phyloP scores from a whole-genome alignment of 2,329 filamentous ascomycete genomes.

The Beauveria pseudobassiana region DNA sequence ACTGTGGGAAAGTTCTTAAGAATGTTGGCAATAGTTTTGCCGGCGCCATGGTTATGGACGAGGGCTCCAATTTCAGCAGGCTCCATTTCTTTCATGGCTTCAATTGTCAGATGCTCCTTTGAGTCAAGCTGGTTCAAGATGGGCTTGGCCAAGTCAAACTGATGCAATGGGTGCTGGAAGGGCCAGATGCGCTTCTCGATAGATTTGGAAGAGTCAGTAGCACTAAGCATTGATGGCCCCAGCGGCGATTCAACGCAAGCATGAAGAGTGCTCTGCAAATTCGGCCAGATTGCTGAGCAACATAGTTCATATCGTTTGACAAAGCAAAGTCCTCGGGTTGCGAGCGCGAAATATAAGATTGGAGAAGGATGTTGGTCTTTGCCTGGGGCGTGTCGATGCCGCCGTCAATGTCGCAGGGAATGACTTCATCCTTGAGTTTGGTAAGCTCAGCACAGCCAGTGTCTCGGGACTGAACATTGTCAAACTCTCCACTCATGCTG shows the following conservation, averaged over 20 bases:
- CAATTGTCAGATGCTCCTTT: slow-evolving; percentile 70
- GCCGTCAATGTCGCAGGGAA: slow-evolving; percentile 74
- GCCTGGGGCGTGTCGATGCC: slow-evolving; percentile 64
- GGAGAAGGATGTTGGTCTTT: slow-evolving; percentile 92
- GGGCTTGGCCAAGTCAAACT: slow-evolving; percentile 83
- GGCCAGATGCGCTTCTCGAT: slow-evolving; percentile 96
- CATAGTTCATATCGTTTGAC: slow-evolving; percentile 85
- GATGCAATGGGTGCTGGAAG: slow-evolving; percentile 87
- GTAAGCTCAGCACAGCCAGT: slow-evolving; percentile 87
- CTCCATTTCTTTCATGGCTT: slow-evolving; percentile 88
- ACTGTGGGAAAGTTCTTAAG: slow-evolving; percentile 89
- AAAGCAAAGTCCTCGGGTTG: slow-evolving; percentile 91
- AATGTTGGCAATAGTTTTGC: slow-evolving; percentile 70
- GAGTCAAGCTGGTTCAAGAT: slow-evolving; percentile 78
- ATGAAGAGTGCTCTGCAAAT: slow-evolving; percentile 95
- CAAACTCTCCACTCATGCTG: slow-evolving; percentile 94
- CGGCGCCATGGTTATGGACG: slow-evolving; percentile 86
- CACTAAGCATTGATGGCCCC: slow-evolving; percentile 92
- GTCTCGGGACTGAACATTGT: slow-evolving; percentile 90
- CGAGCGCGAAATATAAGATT: slow-evolving; percentile 85
- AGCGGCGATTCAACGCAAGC: slow-evolving; percentile 90
- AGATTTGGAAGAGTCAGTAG: slow-evolving; percentile 89
- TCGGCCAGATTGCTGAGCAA: slow-evolving; percentile 89
- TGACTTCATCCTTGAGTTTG: slow-evolving; percentile 60
- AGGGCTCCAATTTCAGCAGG: slow-evolving; percentile 79